Conservation (phyloP, 371 early-diverging fungal species). For the Apophysomyces ossiformis region DNA sequence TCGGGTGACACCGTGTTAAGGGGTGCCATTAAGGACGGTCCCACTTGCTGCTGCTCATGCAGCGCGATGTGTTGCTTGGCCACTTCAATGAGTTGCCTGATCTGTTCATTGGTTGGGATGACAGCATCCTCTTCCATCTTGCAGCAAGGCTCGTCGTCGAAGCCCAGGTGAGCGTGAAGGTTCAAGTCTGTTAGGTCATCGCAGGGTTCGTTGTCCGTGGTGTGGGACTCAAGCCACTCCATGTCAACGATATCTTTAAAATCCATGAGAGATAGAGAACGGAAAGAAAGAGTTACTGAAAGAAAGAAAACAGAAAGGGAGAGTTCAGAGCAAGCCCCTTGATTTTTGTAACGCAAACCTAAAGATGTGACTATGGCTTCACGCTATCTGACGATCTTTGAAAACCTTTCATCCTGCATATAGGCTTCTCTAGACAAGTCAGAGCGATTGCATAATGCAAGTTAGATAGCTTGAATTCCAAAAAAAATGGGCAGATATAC, state of each 20-base stretch:
- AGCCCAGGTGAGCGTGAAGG: conserved; percentile 5
- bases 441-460: no score
- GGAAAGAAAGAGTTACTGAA: neutral
- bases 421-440: no score
- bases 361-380: neutral
- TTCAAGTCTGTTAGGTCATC: neutral
- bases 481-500: no score
- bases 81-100: conserved; percentile 37
- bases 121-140: conserved; percentile 6
- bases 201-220: conserved; percentile 11
- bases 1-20: neutral
- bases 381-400: no score
- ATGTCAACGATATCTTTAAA: conserved; percentile 46
- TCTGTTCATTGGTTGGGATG: conserved; percentile 38
- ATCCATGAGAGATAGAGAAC: conserved; percentile 22
- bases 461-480: no score
- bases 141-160: conserved; percentile 1
- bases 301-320: conserved; percentile 1
- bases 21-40: neutral
- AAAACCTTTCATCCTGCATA: no score
- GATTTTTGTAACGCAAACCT: conserved; percentile 3
- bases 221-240: conserved; percentile 42
- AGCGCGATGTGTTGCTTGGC: conserved; percentile 40
- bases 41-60: conserved; percentile 25
- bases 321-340: neutral